Evolutionary conservation across 441 rosid genomes (phyloP).

Genomic region (Adansonia madagascariensis): DNA sequence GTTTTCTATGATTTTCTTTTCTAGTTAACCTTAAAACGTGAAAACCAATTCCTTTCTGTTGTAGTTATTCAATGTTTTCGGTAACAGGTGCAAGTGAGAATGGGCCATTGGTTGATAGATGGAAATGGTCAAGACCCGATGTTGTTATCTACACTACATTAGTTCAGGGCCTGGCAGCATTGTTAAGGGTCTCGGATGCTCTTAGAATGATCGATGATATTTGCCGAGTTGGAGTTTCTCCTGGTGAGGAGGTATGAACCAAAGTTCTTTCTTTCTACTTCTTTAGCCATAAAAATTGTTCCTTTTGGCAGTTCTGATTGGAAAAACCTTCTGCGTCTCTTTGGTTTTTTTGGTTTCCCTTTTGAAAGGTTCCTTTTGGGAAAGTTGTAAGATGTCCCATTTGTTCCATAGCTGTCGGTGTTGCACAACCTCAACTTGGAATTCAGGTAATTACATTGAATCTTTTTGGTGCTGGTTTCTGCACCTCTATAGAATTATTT

Average conservation of each 20-base stretch:
- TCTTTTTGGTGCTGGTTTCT: neutral
- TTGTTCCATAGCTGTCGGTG: conserved; percentile 77
- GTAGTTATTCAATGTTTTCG: conserved; percentile 14
- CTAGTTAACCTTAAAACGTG: neutral
- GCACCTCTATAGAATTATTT: neutral
- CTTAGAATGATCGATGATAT: conserved; percentile 67
- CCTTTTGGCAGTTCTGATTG: conserved; percentile 8
- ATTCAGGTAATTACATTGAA: conserved; percentile 57
- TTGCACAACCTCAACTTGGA: conserved; percentile 90
- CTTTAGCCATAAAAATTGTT: neutral
- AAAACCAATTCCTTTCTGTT: neutral
- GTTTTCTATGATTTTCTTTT: conserved; percentile 28
- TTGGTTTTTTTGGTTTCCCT: neutral
- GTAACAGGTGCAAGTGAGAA: conserved; percentile 55
- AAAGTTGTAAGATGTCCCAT: conserved; percentile 89
- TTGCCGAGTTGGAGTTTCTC: conserved; percentile 84
- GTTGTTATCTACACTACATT: conserved; percentile 60
- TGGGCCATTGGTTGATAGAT: conserved; percentile 52
- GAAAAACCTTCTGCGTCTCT: neutral
- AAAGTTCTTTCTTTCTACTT: neutral
- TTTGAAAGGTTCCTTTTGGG: conserved; percentile 83
- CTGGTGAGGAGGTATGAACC: conserved; percentile 68
- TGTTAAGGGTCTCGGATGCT: conserved; percentile 84
- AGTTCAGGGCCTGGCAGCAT: conserved; percentile 71
- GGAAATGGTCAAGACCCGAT: conserved; percentile 96